A percentile compares a stretch with the other conserved stretches of the same genome.
Conservation (phyloP, 371 early-diverging fungal genomes). For the Funneliformis caledonium region DNA sequence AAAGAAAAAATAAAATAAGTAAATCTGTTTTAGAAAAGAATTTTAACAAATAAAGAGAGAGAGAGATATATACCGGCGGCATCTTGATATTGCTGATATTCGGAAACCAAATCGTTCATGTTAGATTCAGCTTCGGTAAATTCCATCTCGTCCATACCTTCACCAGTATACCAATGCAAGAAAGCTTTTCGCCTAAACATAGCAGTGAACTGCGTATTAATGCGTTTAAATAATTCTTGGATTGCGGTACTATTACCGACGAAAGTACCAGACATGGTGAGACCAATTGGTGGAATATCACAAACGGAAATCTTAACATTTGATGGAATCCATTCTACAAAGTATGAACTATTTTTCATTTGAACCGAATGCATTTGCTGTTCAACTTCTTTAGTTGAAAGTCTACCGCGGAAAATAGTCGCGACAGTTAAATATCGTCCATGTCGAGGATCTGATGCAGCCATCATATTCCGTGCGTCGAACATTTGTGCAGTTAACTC, state of each 20-base stretch:
- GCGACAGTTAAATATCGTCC: slow-evolving; percentile 98
- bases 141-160: slow-evolving; percentile 98
- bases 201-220: slow-evolving; percentile 93
- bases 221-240: slow-evolving; percentile 98
- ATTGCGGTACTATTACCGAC: slow-evolving; percentile 99
- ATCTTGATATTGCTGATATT: slow-evolving; percentile 99
- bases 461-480: slow-evolving; percentile 99
- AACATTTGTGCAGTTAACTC: slow-evolving; percentile 99
- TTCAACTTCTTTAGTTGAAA: slow-evolving; percentile 99
- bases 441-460: slow-evolving; percentile 97
- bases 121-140: slow-evolving; percentile 94
- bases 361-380: slow-evolving; percentile 98
- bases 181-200: slow-evolving; percentile 97
- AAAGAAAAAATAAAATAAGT: not conserved
- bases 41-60: not conserved
- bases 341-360: slow-evolving; percentile 94
- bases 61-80: slow-evolving; percentile 68
- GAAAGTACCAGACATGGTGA: slow-evolving; percentile 98
- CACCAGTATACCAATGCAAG: slow-evolving; percentile 97
- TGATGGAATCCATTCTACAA: slow-evolving; percentile 99
- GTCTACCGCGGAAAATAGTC: slow-evolving; percentile 98
- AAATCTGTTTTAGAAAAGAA: not conserved
- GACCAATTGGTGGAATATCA: slow-evolving; percentile 96
- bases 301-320: slow-evolving; percentile 99
- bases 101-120: slow-evolving; percentile 96